Conservation (phyloP, 2,329 filamentous ascomycete genomes). For the Colletotrichum lentis region DNA sequence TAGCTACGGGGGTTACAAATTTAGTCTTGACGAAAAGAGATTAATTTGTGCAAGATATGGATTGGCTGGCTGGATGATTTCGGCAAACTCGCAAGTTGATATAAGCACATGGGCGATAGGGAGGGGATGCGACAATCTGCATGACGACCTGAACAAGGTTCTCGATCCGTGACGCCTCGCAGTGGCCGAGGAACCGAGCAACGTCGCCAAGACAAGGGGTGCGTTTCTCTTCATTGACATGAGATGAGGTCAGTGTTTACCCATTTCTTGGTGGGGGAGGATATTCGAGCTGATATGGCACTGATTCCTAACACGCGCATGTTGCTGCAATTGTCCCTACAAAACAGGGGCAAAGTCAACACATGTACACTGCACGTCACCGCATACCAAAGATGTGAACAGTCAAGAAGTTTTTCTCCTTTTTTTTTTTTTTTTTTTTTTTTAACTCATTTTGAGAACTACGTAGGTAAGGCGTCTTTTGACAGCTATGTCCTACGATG, state of each 20-base stretch:
- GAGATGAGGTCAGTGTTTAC: background rate
- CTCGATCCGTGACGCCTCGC: background rate
- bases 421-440: background rate
- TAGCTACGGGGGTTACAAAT: background rate
- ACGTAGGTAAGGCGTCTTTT: conserved; percentile 30
- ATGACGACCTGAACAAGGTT: background rate
- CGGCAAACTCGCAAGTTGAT: background rate
- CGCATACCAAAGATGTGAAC: no score
- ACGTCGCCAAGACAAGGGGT: no score
- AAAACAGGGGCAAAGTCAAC: background rate
- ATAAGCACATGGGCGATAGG: no score
- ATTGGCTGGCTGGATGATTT: no score
- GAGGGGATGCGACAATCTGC: background rate
- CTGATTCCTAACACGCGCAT: no score
- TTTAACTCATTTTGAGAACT: conserved; percentile 31
- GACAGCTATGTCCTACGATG: conserved; percentile 23
- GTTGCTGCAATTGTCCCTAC: no score
- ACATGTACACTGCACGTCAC: background rate
- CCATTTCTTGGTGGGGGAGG: background rate
- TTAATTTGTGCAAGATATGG: background rate
- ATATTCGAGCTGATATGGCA: background rate
- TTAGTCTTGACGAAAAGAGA: background rate
- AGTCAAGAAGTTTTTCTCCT: background rate
- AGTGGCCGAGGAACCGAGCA: no score
- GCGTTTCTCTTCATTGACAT: background rate